These are phyloP conservation scores for Corymbia citriodora DNA, from an alignment of 441 rosid species.

Conservation along the genomic window DNA sequence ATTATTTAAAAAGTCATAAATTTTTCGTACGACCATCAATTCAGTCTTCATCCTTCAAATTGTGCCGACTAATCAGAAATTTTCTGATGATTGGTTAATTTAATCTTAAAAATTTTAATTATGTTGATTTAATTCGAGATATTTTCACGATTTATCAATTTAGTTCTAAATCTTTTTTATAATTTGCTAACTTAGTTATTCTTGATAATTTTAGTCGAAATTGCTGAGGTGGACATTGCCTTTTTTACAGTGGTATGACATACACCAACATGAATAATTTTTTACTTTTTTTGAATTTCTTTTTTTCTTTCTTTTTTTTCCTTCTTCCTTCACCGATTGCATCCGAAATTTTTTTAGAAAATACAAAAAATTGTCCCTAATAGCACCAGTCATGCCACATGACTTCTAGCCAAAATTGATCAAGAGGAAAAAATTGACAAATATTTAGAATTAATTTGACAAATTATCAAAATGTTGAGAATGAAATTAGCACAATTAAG, in stretches of 20 bases:
- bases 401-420: not conserved
- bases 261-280: fast-evolving
- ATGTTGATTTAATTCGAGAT: not conserved
- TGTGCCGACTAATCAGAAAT: not conserved
- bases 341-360: not conserved
- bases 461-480: not conserved
- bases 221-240: fast-evolving
- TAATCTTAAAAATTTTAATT: fast-evolving
- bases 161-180: not conserved
- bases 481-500: fast-evolving
- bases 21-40: not conserved
- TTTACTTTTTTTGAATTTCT: not conserved
- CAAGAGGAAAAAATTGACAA: too few species aligned
- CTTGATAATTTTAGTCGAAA: not conserved
- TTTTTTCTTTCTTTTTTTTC: not conserved
- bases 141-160: fast-evolving
- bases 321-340: fast-evolving
- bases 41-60: not conserved
- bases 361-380: fast-evolving
- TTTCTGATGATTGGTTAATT: fast-evolving
- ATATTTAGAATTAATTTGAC: not conserved
- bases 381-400: fast-evolving
- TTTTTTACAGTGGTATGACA: not conserved
- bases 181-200: too few species aligned
- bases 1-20: not conserved